A percentile compares a stretch with the other conserved stretches of the same genome.
Evolutionary conservation across 306 rosid genomes (phyloP).

Genomic region (Cucurbita maxima): DNA sequence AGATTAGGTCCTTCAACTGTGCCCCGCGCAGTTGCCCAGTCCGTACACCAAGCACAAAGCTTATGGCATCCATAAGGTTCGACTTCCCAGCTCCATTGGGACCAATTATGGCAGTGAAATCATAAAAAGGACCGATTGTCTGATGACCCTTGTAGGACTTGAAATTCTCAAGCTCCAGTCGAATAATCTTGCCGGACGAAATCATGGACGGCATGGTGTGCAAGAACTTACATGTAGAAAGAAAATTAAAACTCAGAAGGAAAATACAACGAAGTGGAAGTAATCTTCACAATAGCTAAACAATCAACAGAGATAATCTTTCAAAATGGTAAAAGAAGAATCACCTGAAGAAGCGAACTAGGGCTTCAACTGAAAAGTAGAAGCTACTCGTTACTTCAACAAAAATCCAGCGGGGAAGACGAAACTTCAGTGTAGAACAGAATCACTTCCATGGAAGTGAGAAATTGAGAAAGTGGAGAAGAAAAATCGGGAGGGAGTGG

Average conservation of each 20-base stretch:
- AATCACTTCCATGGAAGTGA: background rate
- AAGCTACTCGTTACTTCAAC: too few species aligned
- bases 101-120: constrained; percentile 91
- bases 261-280: background rate
- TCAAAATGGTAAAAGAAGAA: background rate
- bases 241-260: background rate
- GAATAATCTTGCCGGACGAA: constrained; percentile 74
- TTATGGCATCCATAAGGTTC: constrained; percentile 97
- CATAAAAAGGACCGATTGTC: constrained; percentile 76
- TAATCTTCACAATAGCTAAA: background rate
- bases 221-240: background rate
- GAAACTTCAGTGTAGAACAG: background rate
- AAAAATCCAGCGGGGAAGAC: background rate
- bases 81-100: constrained; percentile 98
- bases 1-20: constrained; percentile 81
- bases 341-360: constrained; percentile 2
- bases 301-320: background rate
- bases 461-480: background rate
- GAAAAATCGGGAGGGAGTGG: background rate
- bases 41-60: constrained; percentile 95
- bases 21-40: constrained; percentile 97
- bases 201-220: constrained; percentile 63
- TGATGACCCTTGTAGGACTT: constrained; percentile 90
- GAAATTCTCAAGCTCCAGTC: constrained; percentile 85
- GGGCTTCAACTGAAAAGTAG: background rate